Evolutionary conservation across 2,329 filamentous ascomycete species (phyloP), one percentile per base, ranked within the genome.

Genomic region (Chrysosporium queenslandicum): DNA sequence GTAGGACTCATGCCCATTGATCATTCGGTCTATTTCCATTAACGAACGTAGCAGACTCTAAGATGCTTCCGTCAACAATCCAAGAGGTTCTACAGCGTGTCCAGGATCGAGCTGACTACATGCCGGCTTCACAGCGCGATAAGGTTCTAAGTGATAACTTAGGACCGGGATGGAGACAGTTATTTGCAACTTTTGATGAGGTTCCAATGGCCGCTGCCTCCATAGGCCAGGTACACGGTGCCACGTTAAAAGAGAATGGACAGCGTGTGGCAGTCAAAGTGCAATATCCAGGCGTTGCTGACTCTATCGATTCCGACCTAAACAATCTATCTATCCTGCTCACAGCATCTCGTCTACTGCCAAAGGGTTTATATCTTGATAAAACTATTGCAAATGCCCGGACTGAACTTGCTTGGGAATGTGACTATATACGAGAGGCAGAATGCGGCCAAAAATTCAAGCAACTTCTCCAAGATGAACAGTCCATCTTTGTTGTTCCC

Each of bases 381-480:
- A 96, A 94, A 69, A 98, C 92, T 0, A 97, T 98, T 59, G 90
- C 87, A 59, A 98, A 98, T 64, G 91, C 92, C 3, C 82, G 92
- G 8, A 82, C 81, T 1, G 92, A 98, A 68, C 79, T 98, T 2
- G 90, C 81, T 3, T 98, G 92, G 92, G 92, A 98, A 73, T 97
- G 91, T 66, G 88, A 98, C 72, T 98, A 98, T 66, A 71, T 81
- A 53, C 85, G 92, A 46, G 92, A 98, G 74, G 90, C 90, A 2
- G 77, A 83, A 60, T 92, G 87, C 62, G 87, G 82, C 37, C 77
- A 74, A 45, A 83, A 84, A 16, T 98, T 96, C 71, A 78, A 79
- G 45, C 71, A 81, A 23, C 80, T 97, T 7, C 80, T 97, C n/a
- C 67, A 74, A n/a, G 79, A 85, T 53, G 86, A 94, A 55, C 70